Conservation (phyloP, 2,329 filamentous ascomycete genomes). For the Dactylellina cionopaga region DNA sequence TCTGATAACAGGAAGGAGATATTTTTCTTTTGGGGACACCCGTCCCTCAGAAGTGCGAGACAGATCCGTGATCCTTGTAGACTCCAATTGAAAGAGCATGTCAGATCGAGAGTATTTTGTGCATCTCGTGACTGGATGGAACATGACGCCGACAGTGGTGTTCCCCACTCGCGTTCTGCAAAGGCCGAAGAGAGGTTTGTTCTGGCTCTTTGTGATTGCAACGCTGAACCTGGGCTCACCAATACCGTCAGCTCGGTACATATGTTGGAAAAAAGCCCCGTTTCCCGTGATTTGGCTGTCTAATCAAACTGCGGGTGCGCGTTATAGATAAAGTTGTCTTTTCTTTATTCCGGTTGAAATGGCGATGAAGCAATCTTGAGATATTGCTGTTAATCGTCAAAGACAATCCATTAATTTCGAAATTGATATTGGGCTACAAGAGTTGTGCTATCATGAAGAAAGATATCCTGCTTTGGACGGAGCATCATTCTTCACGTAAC, state of each 20-base stretch:
- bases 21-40: conserved; percentile 15
- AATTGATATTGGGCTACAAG: not conserved
- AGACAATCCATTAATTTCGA: not conserved
- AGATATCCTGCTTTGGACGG: conserved; percentile 34
- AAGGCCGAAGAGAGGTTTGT: conserved; percentile 10
- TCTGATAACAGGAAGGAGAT: conserved; percentile 30
- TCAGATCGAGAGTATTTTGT: conserved; percentile 29
- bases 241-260: conserved; percentile 6
- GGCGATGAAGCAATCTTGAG: not conserved
- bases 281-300: not conserved
- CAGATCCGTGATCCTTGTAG: conserved; percentile 41
- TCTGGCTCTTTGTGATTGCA: conserved; percentile 21
- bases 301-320: not conserved
- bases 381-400: not conserved
- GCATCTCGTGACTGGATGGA: conserved; percentile 25
- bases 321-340: not conserved
- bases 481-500: conserved; percentile 10
- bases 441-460: not conserved
- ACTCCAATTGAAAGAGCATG: conserved; percentile 23
- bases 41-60: conserved; percentile 18
- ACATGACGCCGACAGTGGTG: conserved; percentile 13
- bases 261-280: not conserved
- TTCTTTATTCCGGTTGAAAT: not conserved
- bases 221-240: conserved; percentile 2
- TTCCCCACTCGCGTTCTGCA: conserved; percentile 22